Evolutionary conservation across 1,139 yeast species (phyloP).

Genomic region (Magnusiomyces sp.): DNA sequence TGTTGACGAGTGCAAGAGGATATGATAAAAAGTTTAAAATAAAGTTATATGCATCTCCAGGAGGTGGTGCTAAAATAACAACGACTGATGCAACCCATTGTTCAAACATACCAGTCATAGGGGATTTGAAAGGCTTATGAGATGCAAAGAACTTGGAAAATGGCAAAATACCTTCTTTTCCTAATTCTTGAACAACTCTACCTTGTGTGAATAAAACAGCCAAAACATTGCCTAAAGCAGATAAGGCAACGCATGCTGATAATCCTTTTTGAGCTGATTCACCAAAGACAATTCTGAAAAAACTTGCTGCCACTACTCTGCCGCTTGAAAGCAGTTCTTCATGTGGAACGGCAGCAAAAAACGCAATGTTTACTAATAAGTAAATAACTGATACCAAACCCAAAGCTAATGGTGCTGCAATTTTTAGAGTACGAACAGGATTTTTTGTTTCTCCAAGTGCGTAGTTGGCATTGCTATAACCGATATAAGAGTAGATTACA

Average conservation of each 20-base stretch:
- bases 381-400: slow-evolving; percentile 51
- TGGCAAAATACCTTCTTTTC: slow-evolving; percentile 64
- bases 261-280: slow-evolving; percentile 53
- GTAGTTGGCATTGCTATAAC: slow-evolving; percentile 57
- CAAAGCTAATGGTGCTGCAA: slow-evolving; percentile 69
- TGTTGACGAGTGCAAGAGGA: slow-evolving; percentile 64
- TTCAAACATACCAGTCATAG: slow-evolving; percentile 45
- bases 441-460: slow-evolving; percentile 71
- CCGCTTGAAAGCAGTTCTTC: slow-evolving; percentile 53
- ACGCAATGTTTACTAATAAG: slow-evolving; percentile 61
- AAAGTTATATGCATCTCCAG: slow-evolving; percentile 72
- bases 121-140: slow-evolving; percentile 48
- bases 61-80: slow-evolving; percentile 58
- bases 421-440: slow-evolving; percentile 57
- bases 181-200: slow-evolving; percentile 66
- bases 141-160: slow-evolving; percentile 50
- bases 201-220: slow-evolving; percentile 75
- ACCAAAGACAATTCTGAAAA: slow-evolving; percentile 69
- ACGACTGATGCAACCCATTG: slow-evolving; percentile 46
- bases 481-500: slow-evolving; percentile 66
- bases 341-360: slow-evolving; percentile 68
- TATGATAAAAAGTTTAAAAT: slow-evolving; percentile 67
- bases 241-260: slow-evolving; percentile 64
- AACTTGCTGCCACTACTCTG: slow-evolving; percentile 64
- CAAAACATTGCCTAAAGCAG: slow-evolving; percentile 71